Evolutionary conservation across 257 asterid genomes (phyloP).

Genomic region (Solanum peruvianum): DNA sequence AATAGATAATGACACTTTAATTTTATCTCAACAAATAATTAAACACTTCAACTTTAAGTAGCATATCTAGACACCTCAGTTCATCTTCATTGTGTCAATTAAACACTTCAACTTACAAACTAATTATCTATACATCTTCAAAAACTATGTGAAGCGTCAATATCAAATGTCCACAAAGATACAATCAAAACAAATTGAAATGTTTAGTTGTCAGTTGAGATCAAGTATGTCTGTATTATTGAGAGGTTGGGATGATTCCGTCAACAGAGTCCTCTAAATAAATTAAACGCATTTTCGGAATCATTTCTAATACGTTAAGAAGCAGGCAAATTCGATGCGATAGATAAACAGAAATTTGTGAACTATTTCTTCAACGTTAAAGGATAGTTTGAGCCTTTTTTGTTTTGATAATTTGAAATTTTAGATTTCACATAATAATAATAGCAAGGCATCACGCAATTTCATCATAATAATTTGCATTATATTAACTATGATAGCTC

Average conservation of each 20-base stretch:
- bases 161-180: no score
- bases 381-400: neutral
- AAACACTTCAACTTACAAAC: neutral
- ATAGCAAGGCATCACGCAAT: neutral
- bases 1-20: no score
- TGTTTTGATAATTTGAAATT: neutral
- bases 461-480: neutral
- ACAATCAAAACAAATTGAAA: no score
- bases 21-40: neutral
- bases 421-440: neutral
- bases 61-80: neutral
- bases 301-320: neutral
- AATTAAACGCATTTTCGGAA: no score
- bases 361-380: no score
- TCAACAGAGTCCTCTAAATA: neutral
- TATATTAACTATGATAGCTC: neutral
- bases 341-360: no score
- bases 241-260: neutral
- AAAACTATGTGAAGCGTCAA: neutral
- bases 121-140: neutral
- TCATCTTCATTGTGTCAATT: neutral
- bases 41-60: neutral
- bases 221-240: no score
- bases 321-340: neutral
- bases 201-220: no score